Percentiles rank a stretch among this genome's conserved stretches.
phyloP scores from a whole-genome alignment of 805 yeast species.

The Ogataea corticis region DNA sequence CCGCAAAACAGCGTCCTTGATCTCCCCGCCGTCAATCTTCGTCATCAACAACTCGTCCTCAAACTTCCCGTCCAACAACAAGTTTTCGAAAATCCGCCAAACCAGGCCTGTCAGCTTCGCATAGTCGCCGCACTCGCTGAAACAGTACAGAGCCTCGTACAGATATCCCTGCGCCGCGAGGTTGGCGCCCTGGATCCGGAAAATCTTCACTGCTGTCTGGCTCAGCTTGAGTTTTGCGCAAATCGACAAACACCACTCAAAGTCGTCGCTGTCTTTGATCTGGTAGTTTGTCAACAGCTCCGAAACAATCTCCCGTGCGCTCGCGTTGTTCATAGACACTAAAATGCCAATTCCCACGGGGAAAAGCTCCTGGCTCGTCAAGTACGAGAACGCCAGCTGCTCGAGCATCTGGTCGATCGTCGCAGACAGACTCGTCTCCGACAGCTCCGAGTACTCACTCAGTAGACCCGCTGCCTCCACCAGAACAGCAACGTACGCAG shows the following conservation, averaged over 20 bases:
- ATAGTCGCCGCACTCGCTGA: constrained; percentile 63
- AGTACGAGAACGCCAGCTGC: constrained; percentile 54
- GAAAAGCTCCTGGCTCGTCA: constrained; percentile 52
- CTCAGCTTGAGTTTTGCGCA: constrained; percentile 67
- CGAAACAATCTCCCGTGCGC: constrained; percentile 47
- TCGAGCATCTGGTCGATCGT: constrained; percentile 44
- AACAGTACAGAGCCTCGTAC: constrained; percentile 63
- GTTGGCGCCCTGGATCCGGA: constrained; percentile 50
- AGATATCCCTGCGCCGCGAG: constrained; percentile 33
- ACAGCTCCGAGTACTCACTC: constrained; percentile 33
- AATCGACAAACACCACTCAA: constrained; percentile 74
- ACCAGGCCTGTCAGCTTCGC: constrained; percentile 48
- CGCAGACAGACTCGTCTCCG: constrained; percentile 19
- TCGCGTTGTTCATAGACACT: constrained; percentile 45
- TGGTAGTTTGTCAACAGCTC: constrained; percentile 61
- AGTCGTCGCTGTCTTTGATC: constrained; percentile 68
- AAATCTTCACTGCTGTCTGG: constrained; percentile 57
- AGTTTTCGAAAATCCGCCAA: constrained; percentile 65
- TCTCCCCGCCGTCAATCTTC: constrained; percentile 23
- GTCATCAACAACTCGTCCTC: constrained; percentile 47
- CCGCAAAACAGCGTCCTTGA: constrained; percentile 53
- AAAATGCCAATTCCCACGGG: constrained; percentile 72
- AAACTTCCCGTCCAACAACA: constrained; percentile 50
- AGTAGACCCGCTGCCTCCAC: constrained; percentile 66
- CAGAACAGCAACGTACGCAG: constrained; percentile 60